phyloP scores from a whole-genome alignment of 2,329 filamentous ascomycete species.

The Cytospora chrysosperma region DNA sequence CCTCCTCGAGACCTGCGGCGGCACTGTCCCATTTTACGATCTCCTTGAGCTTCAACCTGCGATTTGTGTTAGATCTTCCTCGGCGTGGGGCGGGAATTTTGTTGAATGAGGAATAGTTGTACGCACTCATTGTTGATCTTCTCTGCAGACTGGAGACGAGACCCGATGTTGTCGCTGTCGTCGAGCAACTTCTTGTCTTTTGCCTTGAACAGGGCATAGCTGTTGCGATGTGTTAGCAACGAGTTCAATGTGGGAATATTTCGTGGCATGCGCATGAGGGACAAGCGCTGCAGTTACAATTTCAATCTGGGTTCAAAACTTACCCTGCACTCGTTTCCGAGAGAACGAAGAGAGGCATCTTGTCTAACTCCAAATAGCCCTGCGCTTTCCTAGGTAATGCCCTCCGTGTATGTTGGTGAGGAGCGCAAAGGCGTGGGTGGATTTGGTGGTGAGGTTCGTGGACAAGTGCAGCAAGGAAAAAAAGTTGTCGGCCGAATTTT shows the following conservation, averaged over 20 bases:
- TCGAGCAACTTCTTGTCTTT: slow-evolving; percentile 93
- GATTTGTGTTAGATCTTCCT: slow-evolving; percentile 22
- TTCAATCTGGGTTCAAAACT: slow-evolving; percentile 34
- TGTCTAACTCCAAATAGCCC: slow-evolving; percentile 35
- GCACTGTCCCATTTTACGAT: slow-evolving; percentile 98
- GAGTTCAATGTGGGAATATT: not conserved
- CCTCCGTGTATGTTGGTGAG: slow-evolving; percentile 29
- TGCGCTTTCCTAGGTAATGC: slow-evolving; percentile 23
- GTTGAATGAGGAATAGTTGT: slow-evolving; percentile 3
- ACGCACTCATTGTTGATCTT: slow-evolving; percentile 83
- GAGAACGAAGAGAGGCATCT: slow-evolving; percentile 88
- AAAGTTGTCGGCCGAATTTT: slow-evolving; percentile 23
- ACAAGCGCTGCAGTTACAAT: not conserved
- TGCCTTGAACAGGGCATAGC: slow-evolving; percentile 97
- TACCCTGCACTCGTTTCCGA: slow-evolving; percentile 85
- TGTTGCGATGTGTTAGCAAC: slow-evolving; percentile 44
- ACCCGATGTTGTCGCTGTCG: slow-evolving; percentile 76
- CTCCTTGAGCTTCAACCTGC: slow-evolving; percentile 88
- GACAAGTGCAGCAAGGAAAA: slow-evolving; percentile 13
- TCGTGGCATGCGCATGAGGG: not conserved
- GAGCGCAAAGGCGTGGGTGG: slow-evolving; percentile 20
- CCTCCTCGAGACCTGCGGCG: slow-evolving; percentile 84
- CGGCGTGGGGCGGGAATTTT: not conserved
- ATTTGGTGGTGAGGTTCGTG: slow-evolving; percentile 14
- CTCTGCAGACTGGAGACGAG: slow-evolving; percentile 76